A percentile compares a stretch with the other conserved stretches of the same genome.
These are phyloP conservation scores for Globisporangium uncinulatum DNA, from an alignment of 352 stramenopile genomes.

Conservation along the genomic window DNA sequence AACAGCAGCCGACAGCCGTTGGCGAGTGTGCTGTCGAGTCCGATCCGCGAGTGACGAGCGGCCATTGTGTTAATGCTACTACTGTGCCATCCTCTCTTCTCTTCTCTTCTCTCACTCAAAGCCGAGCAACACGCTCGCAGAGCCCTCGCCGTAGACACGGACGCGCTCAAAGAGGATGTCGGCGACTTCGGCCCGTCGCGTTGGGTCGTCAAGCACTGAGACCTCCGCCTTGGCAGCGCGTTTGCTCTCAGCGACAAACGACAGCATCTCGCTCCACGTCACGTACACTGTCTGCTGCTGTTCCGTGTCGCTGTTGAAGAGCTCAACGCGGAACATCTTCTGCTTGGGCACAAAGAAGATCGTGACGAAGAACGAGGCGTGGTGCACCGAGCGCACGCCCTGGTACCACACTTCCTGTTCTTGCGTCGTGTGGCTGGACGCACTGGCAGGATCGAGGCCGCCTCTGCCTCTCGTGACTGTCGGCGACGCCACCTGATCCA, in stretches of 20 bases:
- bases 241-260: constrained; percentile 47
- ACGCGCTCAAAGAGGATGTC: constrained; percentile 63
- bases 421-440: constrained; percentile 3
- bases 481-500: constrained; percentile 18
- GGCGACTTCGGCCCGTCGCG: constrained; percentile 30
- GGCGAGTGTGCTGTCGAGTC: constrained; percentile 5
- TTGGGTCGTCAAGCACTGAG: constrained; percentile 17
- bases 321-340: constrained; percentile 58
- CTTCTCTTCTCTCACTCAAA: constrained; percentile 40
- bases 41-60: constrained; percentile 9
- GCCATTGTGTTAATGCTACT: constrained; percentile 2
- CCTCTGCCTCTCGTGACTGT: constrained; percentile 6
- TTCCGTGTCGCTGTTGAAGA: constrained; percentile 79
- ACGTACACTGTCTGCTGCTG: constrained; percentile 76
- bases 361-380: constrained; percentile 70
- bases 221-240: constrained; percentile 19
- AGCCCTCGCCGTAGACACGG: constrained; percentile 46
- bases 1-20: constrained; percentile 14
- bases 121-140: constrained; percentile 43
- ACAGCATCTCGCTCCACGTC: constrained; percentile 45
- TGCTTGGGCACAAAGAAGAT: constrained; percentile 62
- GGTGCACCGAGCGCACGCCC: constrained; percentile 51
- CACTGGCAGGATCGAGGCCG: neutral
- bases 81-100: neutral
- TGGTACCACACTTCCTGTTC: constrained; percentile 71